These are phyloP conservation scores for Coniochaeta hoffmannii DNA, from an alignment of 2,329 filamentous ascomycete genomes.

Conservation along the genomic window DNA sequence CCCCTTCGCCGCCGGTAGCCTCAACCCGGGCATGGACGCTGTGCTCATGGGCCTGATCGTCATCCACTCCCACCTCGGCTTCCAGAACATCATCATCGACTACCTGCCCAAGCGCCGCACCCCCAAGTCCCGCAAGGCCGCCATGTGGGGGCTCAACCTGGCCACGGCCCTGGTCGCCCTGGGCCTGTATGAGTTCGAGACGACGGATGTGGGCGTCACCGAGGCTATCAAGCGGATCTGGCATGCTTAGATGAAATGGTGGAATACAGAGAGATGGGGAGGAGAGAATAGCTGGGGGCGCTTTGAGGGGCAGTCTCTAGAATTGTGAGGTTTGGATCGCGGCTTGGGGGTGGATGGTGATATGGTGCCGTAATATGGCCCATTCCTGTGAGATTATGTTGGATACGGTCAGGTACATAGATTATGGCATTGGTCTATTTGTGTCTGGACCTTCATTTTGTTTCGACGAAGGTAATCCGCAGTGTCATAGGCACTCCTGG, in stretches of 20 bases:
- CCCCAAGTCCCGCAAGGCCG: conserved; percentile 57
- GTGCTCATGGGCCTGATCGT: conserved; percentile 75
- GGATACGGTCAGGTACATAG: conserved; percentile 1
- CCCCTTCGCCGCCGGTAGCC: conserved; percentile 83
- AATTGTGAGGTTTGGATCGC: not conserved
- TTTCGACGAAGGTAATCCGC: no score
- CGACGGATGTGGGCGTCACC: conserved; percentile 91
- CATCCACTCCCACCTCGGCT: conserved; percentile 92
- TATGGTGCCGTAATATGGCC: not conserved
- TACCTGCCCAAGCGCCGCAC: conserved; percentile 73
- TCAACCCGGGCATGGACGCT: conserved; percentile 85
- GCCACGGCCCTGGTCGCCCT: conserved; percentile 76
- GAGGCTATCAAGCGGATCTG: conserved; percentile 85
- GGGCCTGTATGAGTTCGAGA: conserved; percentile 97
- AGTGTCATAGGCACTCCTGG: no score
- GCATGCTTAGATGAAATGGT: conserved; percentile 53
- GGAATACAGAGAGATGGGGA: conserved; percentile 2
- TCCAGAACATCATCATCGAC: conserved; percentile 84
- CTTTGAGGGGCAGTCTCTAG: not conserved
- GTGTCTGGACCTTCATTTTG: no score
- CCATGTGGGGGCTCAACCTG: conserved; percentile 71
- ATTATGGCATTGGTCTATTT: not conserved
- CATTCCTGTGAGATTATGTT: not conserved
- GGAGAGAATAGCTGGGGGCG: not conserved
- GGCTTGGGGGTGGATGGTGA: not conserved